These are phyloP conservation scores for Letharia columbiana DNA, from an alignment of 495 filamentous ascomycete genomes.

Conservation along the genomic window DNA sequence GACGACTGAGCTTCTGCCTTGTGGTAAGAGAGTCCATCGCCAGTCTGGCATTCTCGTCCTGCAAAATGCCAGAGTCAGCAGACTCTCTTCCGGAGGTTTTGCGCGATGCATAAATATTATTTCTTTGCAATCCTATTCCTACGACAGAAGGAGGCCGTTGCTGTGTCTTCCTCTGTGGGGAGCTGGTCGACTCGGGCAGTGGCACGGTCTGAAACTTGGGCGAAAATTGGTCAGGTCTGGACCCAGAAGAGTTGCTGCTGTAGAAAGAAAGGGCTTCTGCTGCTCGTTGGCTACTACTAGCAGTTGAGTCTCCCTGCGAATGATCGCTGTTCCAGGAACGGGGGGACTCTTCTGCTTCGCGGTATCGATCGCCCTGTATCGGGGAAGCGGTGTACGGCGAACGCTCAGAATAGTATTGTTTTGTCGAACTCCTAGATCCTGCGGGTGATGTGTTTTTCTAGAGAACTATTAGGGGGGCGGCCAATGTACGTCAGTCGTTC, in stretches of 20 bases:
- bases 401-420: conserved; percentile 13
- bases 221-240: conserved; percentile 26
- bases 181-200: conserved; percentile 8
- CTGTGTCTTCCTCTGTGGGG: conserved; percentile 13
- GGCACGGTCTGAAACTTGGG: conserved; percentile 17
- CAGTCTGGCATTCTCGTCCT: conserved; percentile 63
- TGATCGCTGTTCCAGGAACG: conserved; percentile 62
- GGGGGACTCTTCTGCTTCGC: conserved; percentile 49
- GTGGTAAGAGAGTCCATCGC: conserved; percentile 54
- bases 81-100: conserved; percentile 41
- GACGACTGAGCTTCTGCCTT: conserved; percentile 26
- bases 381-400: conserved; percentile 37
- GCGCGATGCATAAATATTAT: conserved; percentile 37
- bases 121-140: conserved; percentile 42
- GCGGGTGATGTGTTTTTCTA: conserved; percentile 26
- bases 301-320: conserved; percentile 55
- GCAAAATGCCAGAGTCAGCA: conserved; percentile 36
- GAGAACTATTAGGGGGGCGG: background rate
- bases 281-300: conserved; percentile 28
- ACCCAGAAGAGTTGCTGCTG: conserved; percentile 29
- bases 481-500: conserved; percentile 12
- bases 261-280: conserved; percentile 25
- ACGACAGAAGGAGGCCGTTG: conserved; percentile 21
- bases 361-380: conserved; percentile 49
- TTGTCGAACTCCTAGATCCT: conserved; percentile 21